A percentile compares a stretch with the other conserved stretches of the same genome.
Conservation (phyloP, 2,329 filamentous ascomycete genomes). For the Penicillium brevicompactum region DNA sequence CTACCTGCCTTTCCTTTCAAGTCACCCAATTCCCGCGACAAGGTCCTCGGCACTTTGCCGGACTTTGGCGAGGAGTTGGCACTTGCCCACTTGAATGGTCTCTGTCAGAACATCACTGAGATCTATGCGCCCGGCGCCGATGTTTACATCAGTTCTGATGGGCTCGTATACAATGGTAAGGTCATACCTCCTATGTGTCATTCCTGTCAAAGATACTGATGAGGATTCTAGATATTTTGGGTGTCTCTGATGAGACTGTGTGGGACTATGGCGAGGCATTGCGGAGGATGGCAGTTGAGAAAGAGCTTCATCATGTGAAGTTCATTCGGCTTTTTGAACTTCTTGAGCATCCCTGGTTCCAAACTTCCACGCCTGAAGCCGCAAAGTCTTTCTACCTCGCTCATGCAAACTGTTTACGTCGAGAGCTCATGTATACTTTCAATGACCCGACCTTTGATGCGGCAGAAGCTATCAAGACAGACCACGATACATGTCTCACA, state of each 20-base stretch:
- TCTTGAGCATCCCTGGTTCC: conserved; percentile 31
- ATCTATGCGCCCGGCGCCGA: conserved; percentile 45
- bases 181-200: neutral
- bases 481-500: conserved; percentile 31
- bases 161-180: conserved; percentile 43
- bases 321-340: conserved; percentile 43
- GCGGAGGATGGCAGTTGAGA: conserved; percentile 38
- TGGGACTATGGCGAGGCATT: conserved; percentile 45
- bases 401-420: conserved; percentile 28
- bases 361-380: conserved; percentile 16
- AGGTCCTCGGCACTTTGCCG: conserved; percentile 40
- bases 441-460: conserved; percentile 29
- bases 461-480: conserved; percentile 28
- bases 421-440: conserved; percentile 28
- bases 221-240: conserved; percentile 40
- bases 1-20: conserved; percentile 35
- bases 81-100: conserved; percentile 41
- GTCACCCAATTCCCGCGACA: conserved; percentile 32
- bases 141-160: conserved; percentile 48
- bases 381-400: conserved; percentile 29
- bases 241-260: conserved; percentile 44
- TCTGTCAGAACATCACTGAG: conserved; percentile 43
- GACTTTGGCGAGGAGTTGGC: conserved; percentile 49
- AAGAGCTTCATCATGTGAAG: conserved; percentile 35
- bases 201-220: neutral